Conservation (phyloP, 2,329 filamentous ascomycete genomes). For the Colletotrichum tanaceti region DNA sequence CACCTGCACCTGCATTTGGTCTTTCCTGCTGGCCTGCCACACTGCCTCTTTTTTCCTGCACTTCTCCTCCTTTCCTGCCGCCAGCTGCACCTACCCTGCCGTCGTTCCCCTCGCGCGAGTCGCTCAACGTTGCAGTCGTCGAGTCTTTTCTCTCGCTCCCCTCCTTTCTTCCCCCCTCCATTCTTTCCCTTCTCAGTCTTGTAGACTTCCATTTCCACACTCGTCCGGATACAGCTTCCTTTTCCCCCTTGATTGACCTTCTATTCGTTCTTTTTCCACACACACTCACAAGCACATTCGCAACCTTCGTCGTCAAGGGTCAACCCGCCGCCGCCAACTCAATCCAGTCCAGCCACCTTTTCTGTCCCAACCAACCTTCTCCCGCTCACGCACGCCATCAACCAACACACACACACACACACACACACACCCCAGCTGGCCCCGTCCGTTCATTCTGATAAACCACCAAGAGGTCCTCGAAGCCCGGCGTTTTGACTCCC, state of each 20-base stretch:
- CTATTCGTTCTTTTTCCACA: slow-evolving; percentile 2
- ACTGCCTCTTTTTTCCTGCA: not conserved
- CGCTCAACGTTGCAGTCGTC: slow-evolving; percentile 16
- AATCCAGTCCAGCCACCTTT: not conserved
- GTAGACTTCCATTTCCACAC: slow-evolving; percentile 1
- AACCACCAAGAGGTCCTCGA: slow-evolving; percentile 23
- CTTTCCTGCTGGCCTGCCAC: too few species aligned
- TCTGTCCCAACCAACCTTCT: slow-evolving; percentile 7
- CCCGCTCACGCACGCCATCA: not conserved
- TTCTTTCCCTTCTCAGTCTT: slow-evolving; percentile 13
- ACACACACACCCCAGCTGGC: not conserved
- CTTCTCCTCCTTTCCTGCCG: not conserved
- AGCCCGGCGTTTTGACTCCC: slow-evolving; percentile 34
- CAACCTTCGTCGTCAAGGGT: not conserved
- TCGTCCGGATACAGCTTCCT: not conserved
- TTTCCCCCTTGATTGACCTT: not conserved
- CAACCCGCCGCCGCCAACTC: slow-evolving; percentile 1
- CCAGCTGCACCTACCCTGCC: not conserved
- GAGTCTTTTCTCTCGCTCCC: slow-evolving; percentile 5
- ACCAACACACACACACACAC: not conserved
- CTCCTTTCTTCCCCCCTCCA: not conserved
- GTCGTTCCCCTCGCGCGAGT: slow-evolving; percentile 8
- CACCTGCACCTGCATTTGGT: not conserved
- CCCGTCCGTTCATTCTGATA: slow-evolving; percentile 24
- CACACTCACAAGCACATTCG: not conserved